phyloP scores from a whole-genome alignment of 202 grass and related monocot genomes.

The Cymbopogon flexuosus region DNA sequence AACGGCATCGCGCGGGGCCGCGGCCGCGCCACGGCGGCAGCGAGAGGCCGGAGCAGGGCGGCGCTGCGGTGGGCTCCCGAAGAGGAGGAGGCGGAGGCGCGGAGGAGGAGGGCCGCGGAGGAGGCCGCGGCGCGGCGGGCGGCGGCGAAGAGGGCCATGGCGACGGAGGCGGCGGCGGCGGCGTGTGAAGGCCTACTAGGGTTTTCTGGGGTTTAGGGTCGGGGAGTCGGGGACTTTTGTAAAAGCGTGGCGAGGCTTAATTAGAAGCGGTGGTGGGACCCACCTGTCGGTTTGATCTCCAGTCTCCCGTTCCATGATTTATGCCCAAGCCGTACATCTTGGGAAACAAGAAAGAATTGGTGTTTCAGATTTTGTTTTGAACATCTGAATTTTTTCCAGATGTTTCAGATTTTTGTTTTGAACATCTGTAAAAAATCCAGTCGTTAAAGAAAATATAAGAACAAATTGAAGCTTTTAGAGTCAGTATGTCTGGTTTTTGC shows the following conservation, averaged over 20 bases:
- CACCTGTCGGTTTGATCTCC: background rate
- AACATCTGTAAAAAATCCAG: no score
- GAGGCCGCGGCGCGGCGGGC: slow-evolving; percentile 34
- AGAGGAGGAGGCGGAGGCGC: slow-evolving; percentile 10
- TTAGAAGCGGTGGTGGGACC: background rate
- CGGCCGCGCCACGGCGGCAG: slow-evolving; percentile 10
- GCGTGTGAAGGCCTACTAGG: slow-evolving; percentile 28
- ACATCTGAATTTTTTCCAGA: no score
- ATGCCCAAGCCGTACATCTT: background rate
- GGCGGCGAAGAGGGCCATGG: slow-evolving; percentile 40
- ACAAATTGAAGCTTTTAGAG: no score
- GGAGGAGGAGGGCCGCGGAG: slow-evolving; percentile 15
- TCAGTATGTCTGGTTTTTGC: background rate
- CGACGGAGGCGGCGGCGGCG: slow-evolving; percentile 1
- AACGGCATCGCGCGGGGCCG: slow-evolving; percentile 35
- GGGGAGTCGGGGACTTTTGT: background rate
- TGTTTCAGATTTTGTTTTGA: background rate
- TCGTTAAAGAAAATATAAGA: no score
- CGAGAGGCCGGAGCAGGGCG: slow-evolving; percentile 26
- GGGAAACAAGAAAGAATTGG: background rate
- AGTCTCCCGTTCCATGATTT: background rate
- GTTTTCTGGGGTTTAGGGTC: slow-evolving; percentile 20
- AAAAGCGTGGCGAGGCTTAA: background rate
- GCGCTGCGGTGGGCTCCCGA: background rate
- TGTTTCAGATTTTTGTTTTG: no score